A percentile compares a stretch with the other conserved stretches of the same genome.
These are phyloP conservation scores for Lipomyces spencermartinsiae DNA, from an alignment of 805 yeast species.

Conservation along the genomic window DNA sequence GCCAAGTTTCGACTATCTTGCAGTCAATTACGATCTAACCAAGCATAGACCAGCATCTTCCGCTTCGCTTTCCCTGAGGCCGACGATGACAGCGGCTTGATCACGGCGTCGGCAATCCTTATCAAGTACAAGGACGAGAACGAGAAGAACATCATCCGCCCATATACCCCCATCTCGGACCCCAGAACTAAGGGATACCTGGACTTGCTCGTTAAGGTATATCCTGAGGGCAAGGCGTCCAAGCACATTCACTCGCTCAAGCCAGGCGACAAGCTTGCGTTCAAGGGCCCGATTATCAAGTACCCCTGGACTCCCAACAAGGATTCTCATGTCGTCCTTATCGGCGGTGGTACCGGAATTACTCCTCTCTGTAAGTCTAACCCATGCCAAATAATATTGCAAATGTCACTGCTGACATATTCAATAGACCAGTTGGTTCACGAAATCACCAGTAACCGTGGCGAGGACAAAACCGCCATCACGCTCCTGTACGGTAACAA, in stretches of 20 bases:
- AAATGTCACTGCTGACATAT: not conserved
- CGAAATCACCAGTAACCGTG: conserved; percentile 70
- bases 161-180: conserved; percentile 82
- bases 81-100: conserved; percentile 36
- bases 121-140: conserved; percentile 76
- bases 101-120: conserved; percentile 74
- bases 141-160: conserved; percentile 84
- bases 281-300: conserved; percentile 93
- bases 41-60: conserved; percentile 28
- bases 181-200: conserved; percentile 72
- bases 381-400: no score
- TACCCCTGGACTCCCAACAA: conserved; percentile 90
- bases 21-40: not conserved
- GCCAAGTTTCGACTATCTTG: not conserved
- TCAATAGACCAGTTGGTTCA: conserved; percentile 72
- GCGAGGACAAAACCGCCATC: conserved; percentile 87
- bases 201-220: conserved; percentile 82
- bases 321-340: conserved; percentile 75
- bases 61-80: conserved; percentile 39
- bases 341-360: conserved; percentile 98
- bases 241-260: conserved; percentile 72
- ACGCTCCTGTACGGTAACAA: conserved; percentile 80
- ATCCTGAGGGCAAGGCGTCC: conserved; percentile 85
- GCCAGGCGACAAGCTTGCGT: conserved; percentile 79
- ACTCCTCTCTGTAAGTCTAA: conserved; percentile 66